phyloP scores from a whole-genome alignment of 495 filamentous ascomycete genomes.

The Penicillium robsamsonii region DNA sequence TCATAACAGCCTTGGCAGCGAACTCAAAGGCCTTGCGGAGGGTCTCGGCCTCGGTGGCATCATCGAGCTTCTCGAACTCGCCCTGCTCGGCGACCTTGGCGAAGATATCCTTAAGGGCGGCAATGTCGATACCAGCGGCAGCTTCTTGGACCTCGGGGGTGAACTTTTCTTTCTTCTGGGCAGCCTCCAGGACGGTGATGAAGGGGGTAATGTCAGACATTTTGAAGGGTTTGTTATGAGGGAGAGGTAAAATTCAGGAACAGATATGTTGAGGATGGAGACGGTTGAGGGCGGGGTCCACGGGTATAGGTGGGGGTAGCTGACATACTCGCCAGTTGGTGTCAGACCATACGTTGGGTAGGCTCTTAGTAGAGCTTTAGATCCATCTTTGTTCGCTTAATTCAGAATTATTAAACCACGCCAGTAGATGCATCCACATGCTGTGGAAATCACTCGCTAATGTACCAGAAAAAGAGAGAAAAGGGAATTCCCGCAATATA shows the following conservation, averaged over 20 bases:
- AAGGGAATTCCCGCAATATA: conserved; percentile 4
- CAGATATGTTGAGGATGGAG: conserved; percentile 20
- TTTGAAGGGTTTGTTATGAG: conserved; percentile 14
- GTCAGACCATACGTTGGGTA: too few relatives aligned
- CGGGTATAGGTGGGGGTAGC: conserved; percentile 14
- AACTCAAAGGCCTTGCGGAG: conserved; percentile 35
- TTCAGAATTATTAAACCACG: conserved; percentile 1
- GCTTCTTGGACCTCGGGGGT: conserved; percentile 33
- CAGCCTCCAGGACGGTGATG: conserved; percentile 31
- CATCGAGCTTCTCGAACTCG: conserved; percentile 18
- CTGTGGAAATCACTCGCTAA: conserved; percentile 22
- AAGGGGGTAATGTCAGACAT: conserved; percentile 37
- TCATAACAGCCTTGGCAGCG: conserved; percentile 56
- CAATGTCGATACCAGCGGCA: conserved; percentile 30
- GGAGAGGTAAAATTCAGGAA: not conserved
- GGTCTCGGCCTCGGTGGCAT: conserved; percentile 20
- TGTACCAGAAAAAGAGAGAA: conserved; percentile 19
- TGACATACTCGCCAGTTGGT: conserved; percentile 27
- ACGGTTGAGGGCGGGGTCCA: conserved; percentile 21
- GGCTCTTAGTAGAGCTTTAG: too few relatives aligned
- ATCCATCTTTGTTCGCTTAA: too few relatives aligned
- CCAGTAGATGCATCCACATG: conserved; percentile 15
- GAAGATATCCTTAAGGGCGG: conserved; percentile 28
- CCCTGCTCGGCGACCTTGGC: conserved; percentile 21
- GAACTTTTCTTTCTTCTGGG: conserved; percentile 35